Percentiles rank a stretch among this genome's conserved stretches.
Evolutionary conservation across 352 stramenopile genomes (phyloP).

Genomic region (Aphanomyces euteiches): DNA sequence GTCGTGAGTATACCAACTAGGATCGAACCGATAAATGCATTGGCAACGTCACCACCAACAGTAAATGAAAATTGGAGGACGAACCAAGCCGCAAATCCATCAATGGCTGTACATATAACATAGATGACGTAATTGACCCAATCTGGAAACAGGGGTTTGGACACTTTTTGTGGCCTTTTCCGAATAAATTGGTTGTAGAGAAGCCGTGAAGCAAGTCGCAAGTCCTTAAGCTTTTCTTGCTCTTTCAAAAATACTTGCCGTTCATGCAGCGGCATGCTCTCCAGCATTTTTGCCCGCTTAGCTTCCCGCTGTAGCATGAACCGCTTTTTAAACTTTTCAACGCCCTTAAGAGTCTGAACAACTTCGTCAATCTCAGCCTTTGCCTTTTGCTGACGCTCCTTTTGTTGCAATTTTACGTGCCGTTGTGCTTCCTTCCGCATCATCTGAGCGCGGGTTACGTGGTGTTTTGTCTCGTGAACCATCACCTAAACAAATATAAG

Average conservation of each 20-base stretch:
- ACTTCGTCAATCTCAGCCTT: constrained; percentile 46
- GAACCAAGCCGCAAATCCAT: constrained; percentile 58
- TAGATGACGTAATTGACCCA: constrained; percentile 76
- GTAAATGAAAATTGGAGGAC: constrained; percentile 69
- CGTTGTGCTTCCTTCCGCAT: neutral
- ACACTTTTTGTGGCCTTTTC: constrained; percentile 44
- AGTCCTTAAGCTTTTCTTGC: constrained; percentile 55
- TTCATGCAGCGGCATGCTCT: constrained; percentile 53
- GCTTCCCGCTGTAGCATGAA: constrained; percentile 47
- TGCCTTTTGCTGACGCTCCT: constrained; percentile 36
- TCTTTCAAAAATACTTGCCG: constrained; percentile 56
- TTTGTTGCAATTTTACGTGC: constrained; percentile 36
- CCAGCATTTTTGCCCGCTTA: constrained; percentile 39
- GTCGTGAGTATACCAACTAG: constrained; percentile 52
- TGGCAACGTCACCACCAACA: constrained; percentile 50
- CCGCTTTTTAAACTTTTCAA: constrained; percentile 61
- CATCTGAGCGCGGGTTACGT: neutral
- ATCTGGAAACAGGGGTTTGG: constrained; percentile 60
- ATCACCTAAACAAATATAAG: neutral
- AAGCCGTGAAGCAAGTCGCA: constrained; percentile 57
- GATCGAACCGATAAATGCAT: constrained; percentile 63
- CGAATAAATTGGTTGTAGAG: constrained; percentile 71
- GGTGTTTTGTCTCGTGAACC: neutral
- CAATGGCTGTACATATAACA: constrained; percentile 50
- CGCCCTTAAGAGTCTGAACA: constrained; percentile 41